Percentiles rank a stretch among this genome's conserved stretches.
These are phyloP conservation scores for Arxiozyma heterogenica DNA, from an alignment of 1,139 yeast genomes.

Conservation along the genomic window DNA sequence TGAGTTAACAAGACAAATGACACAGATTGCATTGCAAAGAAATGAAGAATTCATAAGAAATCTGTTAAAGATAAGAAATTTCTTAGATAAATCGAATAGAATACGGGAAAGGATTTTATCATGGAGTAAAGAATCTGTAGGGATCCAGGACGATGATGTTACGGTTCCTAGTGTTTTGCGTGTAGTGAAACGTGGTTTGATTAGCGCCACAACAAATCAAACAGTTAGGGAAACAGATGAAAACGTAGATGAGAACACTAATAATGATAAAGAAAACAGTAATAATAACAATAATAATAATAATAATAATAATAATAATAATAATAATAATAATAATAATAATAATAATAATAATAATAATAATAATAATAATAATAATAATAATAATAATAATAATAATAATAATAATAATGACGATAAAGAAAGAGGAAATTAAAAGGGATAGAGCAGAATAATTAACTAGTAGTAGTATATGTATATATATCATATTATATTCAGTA, in stretches of 20 bases:
- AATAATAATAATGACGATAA: not conserved
- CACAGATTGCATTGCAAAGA: slow-evolving; percentile 71
- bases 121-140: slow-evolving; percentile 85
- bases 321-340: not conserved
- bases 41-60: slow-evolving; percentile 85
- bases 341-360: not conserved
- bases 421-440: not conserved
- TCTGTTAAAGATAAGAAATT: slow-evolving; percentile 59
- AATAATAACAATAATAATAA: not conserved
- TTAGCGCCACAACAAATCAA: slow-evolving; percentile 30
- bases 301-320: not conserved
- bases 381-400: slow-evolving; percentile 2
- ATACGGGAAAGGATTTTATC: slow-evolving; percentile 56
- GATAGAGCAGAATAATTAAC: not conserved
- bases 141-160: slow-evolving; percentile 44
- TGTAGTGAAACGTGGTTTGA: slow-evolving; percentile 30
- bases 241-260: not conserved
- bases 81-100: slow-evolving; percentile 69
- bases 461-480: not conserved
- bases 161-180: slow-evolving; percentile 29
- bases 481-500: not conserved
- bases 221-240: slow-evolving; percentile 18
- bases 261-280: slow-evolving; percentile 2
- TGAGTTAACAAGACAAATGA: slow-evolving; percentile 55
- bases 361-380: not conserved